Conservation (phyloP, 345 rosid genomes). For the Hypericum androsaemum region DNA sequence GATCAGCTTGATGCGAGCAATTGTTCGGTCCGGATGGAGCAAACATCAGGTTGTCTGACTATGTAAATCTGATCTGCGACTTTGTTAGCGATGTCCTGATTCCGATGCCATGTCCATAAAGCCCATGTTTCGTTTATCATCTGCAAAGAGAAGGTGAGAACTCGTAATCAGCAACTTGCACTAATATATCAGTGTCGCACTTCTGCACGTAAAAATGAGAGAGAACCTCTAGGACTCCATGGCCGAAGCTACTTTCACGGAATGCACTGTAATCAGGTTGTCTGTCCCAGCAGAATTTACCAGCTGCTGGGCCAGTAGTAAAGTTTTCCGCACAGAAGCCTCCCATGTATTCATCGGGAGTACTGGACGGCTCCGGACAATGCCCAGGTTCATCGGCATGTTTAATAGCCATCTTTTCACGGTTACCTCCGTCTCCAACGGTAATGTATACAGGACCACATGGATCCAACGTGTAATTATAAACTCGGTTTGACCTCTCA, state of each 20-base stretch:
- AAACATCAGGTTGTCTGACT: constrained; percentile 50
- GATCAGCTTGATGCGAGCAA: neutral
- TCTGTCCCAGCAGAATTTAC: constrained; percentile 67
- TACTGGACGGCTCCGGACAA: constrained; percentile 28
- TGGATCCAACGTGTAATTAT: constrained; percentile 59
- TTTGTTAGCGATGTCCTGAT: constrained; percentile 55
- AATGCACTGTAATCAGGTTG: constrained; percentile 87
- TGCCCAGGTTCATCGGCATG: constrained; percentile 69
- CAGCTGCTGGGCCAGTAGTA: constrained; percentile 67
- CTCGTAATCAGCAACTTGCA: neutral
- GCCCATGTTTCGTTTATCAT: constrained; percentile 67
- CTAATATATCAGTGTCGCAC: neutral
- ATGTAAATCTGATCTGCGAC: constrained; percentile 67
- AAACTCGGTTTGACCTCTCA: constrained; percentile 70
- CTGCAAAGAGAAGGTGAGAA: constrained; percentile 20
- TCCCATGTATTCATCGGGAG: constrained; percentile 56
- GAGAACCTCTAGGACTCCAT: constrained; percentile 70
- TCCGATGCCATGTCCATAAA: constrained; percentile 85
- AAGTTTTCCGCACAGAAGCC: constrained; percentile 59
- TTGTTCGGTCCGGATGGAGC: constrained; percentile 15
- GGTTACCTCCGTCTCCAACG: constrained; percentile 86
- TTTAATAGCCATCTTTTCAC: constrained; percentile 61
- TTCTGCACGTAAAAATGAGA: neutral
- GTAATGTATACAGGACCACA: constrained; percentile 75
- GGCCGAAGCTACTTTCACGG: constrained; percentile 91